A percentile compares a stretch with the other conserved stretches of the same genome.
These are phyloP conservation scores for Clonostachys chloroleuca DNA, from an alignment of 2,329 filamentous ascomycete genomes.

Conservation along the genomic window DNA sequence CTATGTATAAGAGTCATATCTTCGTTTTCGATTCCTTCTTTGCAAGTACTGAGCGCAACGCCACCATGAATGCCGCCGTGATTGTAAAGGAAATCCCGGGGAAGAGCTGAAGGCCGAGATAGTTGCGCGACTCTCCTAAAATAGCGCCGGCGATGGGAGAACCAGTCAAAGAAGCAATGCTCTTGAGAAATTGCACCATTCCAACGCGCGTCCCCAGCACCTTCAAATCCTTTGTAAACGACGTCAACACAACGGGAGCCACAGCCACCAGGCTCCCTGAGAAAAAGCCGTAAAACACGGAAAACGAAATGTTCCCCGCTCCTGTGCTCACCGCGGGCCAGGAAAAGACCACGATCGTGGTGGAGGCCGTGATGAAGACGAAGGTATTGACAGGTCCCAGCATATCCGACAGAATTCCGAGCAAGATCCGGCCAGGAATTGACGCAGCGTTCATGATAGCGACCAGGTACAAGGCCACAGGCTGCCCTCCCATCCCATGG, in stretches of 20 bases:
- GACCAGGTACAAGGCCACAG: slow-evolving; percentile 37
- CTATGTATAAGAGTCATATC: background rate
- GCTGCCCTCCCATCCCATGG: slow-evolving; percentile 18
- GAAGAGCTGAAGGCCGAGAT: slow-evolving; percentile 15
- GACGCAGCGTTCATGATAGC: slow-evolving; percentile 46
- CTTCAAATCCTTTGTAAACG: slow-evolving; percentile 31
- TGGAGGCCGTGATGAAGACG: slow-evolving; percentile 23
- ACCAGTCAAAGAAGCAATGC: slow-evolving; percentile 25
- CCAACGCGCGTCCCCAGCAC: slow-evolving; percentile 38
- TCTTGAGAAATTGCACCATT: slow-evolving; percentile 29
- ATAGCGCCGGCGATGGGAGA: slow-evolving; percentile 33
- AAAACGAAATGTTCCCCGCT: slow-evolving; percentile 32
- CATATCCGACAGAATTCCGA: slow-evolving; percentile 34
- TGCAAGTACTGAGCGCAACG: slow-evolving; percentile 8
- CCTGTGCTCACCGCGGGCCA: slow-evolving; percentile 31
- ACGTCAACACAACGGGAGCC: slow-evolving; percentile 32
- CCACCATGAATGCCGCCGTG: slow-evolving; percentile 9
- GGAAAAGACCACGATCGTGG: slow-evolving; percentile 26
- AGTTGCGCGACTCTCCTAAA: slow-evolving; percentile 10
- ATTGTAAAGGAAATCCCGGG: slow-evolving; percentile 12
- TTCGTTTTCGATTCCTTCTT: slow-evolving; percentile 1
- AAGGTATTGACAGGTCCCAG: slow-evolving; percentile 35
- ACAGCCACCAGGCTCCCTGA: slow-evolving; percentile 37
- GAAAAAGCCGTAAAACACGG: slow-evolving; percentile 39
- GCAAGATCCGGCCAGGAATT: slow-evolving; percentile 41